phyloP scores from a whole-genome alignment of 2,329 filamentous ascomycete genomes.

The Xylariaceae sp. region DNA sequence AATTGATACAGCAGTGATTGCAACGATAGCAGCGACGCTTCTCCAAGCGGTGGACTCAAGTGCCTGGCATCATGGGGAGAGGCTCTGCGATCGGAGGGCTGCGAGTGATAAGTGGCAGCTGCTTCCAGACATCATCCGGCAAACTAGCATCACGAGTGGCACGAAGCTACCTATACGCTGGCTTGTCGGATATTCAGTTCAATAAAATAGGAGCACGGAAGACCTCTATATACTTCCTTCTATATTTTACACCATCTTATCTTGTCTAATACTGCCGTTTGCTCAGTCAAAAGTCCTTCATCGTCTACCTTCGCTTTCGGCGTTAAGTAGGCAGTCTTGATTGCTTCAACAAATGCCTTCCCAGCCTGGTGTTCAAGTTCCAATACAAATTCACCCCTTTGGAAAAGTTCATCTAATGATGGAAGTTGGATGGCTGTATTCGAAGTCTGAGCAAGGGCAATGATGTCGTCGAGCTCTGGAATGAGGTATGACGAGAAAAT shows the following conservation, averaged over 20 bases:
- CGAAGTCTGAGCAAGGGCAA: neutral
- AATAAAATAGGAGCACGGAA: too few relatives aligned
- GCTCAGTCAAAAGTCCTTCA: neutral
- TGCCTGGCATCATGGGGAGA: too few relatives aligned
- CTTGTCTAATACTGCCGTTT: neutral
- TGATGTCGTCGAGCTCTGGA: neutral
- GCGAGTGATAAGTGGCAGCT: too few relatives aligned
- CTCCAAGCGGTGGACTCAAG: too few relatives aligned
- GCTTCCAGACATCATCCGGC: too few relatives aligned
- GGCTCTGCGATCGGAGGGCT: too few relatives aligned
- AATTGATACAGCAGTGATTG: too few relatives aligned
- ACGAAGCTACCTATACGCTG: too few relatives aligned
- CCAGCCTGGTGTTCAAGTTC: conserved; percentile 1
- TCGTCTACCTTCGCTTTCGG: conserved; percentile 2
- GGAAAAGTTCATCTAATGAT: conserved; percentile 1
- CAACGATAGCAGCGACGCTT: too few relatives aligned
- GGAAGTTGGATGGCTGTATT: conserved; percentile 3
- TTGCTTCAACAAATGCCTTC: conserved; percentile 1
- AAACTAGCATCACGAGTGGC: too few relatives aligned
- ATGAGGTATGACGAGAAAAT: conserved; percentile 3
- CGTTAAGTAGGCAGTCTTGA: neutral
- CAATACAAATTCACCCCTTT: neutral
- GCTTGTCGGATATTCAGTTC: too few relatives aligned
- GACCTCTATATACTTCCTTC: neutral
- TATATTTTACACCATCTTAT: neutral